phyloP scores from a whole-genome alignment of 176 grass and related monocot species.

The Luzula sylvatica region DNA sequence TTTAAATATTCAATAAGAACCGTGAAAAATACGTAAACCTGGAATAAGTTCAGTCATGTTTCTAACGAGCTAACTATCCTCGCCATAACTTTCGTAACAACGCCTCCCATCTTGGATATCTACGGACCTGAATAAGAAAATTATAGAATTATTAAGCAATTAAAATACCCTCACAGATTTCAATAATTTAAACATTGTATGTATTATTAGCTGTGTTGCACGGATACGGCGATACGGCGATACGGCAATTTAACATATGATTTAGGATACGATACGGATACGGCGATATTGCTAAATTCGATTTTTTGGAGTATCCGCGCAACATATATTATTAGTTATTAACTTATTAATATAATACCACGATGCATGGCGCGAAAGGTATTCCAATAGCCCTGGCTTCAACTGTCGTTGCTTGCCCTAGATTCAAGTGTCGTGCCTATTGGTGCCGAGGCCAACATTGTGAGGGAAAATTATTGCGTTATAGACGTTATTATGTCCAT shows the following conservation, averaged over 20 bases:
- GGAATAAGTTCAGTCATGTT: constrained; percentile 17
- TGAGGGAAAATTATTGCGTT: constrained; percentile 18
- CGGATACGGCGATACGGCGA: no score
- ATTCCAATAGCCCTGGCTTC: constrained; percentile 19
- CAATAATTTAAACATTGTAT: not conserved
- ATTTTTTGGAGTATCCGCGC: no score
- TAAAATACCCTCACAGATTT: not conserved
- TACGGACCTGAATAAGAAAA: constrained; percentile 20
- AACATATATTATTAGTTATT: no score
- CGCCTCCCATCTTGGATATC: constrained; percentile 31
- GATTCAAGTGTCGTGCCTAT: not conserved
- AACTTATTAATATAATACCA: constrained; percentile 6
- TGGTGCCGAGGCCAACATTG: constrained; percentile 24
- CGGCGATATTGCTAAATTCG: no score
- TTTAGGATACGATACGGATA: no score
- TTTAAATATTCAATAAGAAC: not conserved
- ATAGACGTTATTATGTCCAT: constrained; percentile 22
- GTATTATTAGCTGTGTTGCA: no score
- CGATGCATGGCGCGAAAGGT: constrained; percentile 24
- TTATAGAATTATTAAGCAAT: constrained; percentile 2
- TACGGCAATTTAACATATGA: no score
- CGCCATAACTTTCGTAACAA: constrained; percentile 29
- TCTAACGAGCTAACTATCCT: constrained; percentile 18
- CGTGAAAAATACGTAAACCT: constrained; percentile 11
- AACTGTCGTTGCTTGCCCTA: not conserved